These are phyloP conservation scores for Xylaria bambusicola DNA, from an alignment of 495 filamentous ascomycete genomes.

Conservation along the genomic window DNA sequence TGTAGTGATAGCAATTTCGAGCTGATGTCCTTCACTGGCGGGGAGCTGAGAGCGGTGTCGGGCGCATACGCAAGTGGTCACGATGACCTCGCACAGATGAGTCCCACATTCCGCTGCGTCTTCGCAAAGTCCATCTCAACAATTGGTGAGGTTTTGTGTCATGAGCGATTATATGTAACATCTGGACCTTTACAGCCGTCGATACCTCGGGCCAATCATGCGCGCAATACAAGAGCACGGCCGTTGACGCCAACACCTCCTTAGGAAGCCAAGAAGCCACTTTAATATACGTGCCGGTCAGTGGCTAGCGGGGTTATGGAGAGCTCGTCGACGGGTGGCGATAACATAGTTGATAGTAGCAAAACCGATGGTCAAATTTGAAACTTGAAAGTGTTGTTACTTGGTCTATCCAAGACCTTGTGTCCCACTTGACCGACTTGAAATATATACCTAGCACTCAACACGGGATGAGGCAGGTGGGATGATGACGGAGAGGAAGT, in stretches of 20 bases:
- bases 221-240: conserved; percentile 28
- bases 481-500: no score
- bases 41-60: conserved; percentile 21
- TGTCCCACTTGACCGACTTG: no score
- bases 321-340: no score
- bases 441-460: no score
- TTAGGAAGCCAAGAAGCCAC: conserved; percentile 6
- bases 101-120: not conserved
- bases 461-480: no score
- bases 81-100: conserved; percentile 27
- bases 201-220: conserved; percentile 25
- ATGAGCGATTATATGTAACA: not conserved
- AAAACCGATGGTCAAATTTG: no score
- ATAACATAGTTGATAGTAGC: no score
- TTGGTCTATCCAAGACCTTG: no score
- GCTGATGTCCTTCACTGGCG: conserved; percentile 29
- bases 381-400: not conserved
- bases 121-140: not conserved
- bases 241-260: conserved; percentile 29
- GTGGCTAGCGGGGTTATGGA: not conserved
- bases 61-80: conserved; percentile 34
- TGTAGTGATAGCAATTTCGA: conserved; percentile 24
- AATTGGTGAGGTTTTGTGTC: not conserved
- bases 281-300: conserved; percentile 15
- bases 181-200: conserved; percentile 2